Evolutionary conservation across 75 land plant species (phyloP), one percentile per base, ranked within the genome.

Genomic region (Pinus taeda): DNA sequence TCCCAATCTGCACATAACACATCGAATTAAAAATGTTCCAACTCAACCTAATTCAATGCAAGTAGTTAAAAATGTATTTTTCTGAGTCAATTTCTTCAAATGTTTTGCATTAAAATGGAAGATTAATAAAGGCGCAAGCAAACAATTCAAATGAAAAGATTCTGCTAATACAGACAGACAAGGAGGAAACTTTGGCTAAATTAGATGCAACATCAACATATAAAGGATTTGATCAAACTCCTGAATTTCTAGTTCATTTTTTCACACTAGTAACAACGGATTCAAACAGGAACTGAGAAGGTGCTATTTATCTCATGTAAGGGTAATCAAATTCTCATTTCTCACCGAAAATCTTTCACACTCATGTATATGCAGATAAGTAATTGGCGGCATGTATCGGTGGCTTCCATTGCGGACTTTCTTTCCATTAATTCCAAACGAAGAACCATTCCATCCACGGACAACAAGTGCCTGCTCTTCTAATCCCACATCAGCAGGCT

Each of bases 311-410:
- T 14, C 39, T 58, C 13, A 15, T 59, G 33, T 36, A 82, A 30
- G 26, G 24, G 42, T 49, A 64, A 21, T n/a, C 33, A 74, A 78
- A 26, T 7, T 78, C 22, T 56, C 36, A 21, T 37, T 7, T 49
- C 90, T 85, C 80, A 96, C 98, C 29, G 99, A 96, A 79, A 96
- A 94, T 45, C 85, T 86, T 26, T 94, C 94, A 81, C 91, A 90
- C 57, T 96, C 98, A 74, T 94, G 89, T 57, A 96, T 53, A 77
- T 94, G 99, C 74, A 96, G 73, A 60, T 96, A 96, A 56, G 93
- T 88, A n/a, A 96, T 96, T 53, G 95, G 88, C n/a, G 98, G 89
- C 15, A 9, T 63, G 63, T 80, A 88, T 59, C 75, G 83, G 57
- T 76, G 83, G 62, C 83, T 79, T 3, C 94, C 88, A 83, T 90